Evolutionary conservation across 768 basidiomycete genomes (phyloP), one percentile per base, ranked within the genome.

Genomic region (Scleroderma citrinum): DNA sequence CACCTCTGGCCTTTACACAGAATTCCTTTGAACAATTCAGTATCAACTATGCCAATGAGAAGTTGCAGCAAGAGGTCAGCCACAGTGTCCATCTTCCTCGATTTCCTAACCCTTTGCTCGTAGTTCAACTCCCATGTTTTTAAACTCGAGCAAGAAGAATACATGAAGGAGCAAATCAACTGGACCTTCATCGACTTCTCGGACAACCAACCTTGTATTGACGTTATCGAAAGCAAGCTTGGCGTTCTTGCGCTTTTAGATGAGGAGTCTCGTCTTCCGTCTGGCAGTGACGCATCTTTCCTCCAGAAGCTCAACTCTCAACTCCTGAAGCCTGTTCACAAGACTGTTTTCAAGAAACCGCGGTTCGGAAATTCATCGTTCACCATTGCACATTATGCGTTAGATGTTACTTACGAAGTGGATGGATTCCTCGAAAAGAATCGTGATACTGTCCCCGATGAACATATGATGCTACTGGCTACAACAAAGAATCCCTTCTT

Each of bases 111-210:
- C 3, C 11, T 47, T 34, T 10, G 48, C 37, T 41, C 49, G 7
- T 56, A 96, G 90, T 99, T 99, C 74, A 98, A 98, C 60, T 96
- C 95, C 1, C 96, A 99, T 64, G 96, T 99, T 43, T 93, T 92
- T 81, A 94, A 98, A 75, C 82, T 99, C 36, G 96, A 99, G 65
- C 96, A 99, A 73, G 96, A 98, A 65, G 96, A 99, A 70, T 99
- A 99, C 62, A 83, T 98, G 45, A 91, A 95, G 56, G 96, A 99
- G 65, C 78, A 96, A 68, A 99, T 99, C 65, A 92, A 96, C 65
- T 99, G 96, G 96, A 97, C 90, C 8, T 98, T 98, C 70, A 99
- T 99, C 66, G 95, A 98, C 61, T 99, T 96, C 68, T 91, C 91
- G 10, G 96, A 99, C 69, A 99, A 99, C 62, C 96, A 98, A 62